These are phyloP conservation scores for Globisporangium takayamanum DNA, from an alignment of 352 stramenopile species.

Conservation along the genomic window DNA sequence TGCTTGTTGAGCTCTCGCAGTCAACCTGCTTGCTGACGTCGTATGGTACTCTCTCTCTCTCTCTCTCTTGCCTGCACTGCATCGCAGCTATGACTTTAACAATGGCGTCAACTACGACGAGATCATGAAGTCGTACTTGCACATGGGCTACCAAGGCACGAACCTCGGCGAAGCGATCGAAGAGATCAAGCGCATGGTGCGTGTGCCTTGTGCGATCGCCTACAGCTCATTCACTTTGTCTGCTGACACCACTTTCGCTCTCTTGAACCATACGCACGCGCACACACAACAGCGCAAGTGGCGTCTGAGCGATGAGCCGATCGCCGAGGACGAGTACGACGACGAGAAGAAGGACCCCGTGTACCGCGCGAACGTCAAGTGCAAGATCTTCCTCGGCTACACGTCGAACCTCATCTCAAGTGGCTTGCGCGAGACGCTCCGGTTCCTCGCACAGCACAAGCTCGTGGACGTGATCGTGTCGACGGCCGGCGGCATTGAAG, in stretches of 20 bases:
- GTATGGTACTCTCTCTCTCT: neutral
- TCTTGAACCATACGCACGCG: neutral
- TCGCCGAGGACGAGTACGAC: conserved; percentile 91
- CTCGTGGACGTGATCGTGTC: conserved; percentile 98
- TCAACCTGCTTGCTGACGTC: no score
- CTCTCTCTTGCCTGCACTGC: neutral
- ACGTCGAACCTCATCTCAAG: conserved; percentile 99
- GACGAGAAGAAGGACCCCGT: conserved; percentile 73
- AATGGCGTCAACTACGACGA: conserved; percentile 81
- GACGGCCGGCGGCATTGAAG: conserved; percentile 89
- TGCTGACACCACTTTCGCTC: neutral
- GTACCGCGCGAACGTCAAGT: conserved; percentile 85
- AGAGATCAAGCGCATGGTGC: conserved; percentile 97
- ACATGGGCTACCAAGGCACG: conserved; percentile 94
- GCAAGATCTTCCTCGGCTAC: conserved; percentile 99
- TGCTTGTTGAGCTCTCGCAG: no score
- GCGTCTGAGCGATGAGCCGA: conserved; percentile 93
- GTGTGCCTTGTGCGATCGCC: neutral
- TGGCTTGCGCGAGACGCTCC: conserved; percentile 96
- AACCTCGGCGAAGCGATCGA: conserved; percentile 96
- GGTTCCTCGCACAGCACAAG: conserved; percentile 97
- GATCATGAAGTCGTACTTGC: conserved; percentile 76
- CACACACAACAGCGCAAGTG: conserved; percentile 81
- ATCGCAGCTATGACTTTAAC: conserved; percentile 88
- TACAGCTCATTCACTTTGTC: no score